Conservation (phyloP, 73 alveolate species). For the Diophrys appendiculata region DNA sequence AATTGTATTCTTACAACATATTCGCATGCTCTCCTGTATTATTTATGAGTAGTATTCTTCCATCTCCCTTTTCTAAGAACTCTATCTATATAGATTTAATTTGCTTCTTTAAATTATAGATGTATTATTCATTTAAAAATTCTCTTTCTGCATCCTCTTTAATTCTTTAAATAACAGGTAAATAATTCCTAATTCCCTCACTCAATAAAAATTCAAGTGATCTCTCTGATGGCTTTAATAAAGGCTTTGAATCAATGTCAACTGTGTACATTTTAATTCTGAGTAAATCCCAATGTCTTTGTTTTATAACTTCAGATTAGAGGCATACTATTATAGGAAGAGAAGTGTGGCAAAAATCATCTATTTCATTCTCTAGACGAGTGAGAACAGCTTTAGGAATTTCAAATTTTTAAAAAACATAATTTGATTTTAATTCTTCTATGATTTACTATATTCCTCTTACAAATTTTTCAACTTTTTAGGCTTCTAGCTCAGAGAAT, state of each 20-base stretch:
- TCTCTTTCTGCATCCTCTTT: constrained; percentile 52
- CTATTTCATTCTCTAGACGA: constrained; percentile 15
- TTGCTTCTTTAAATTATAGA: constrained; percentile 2
- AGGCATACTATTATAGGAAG: constrained; percentile 33
- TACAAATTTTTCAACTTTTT: constrained; percentile 12
- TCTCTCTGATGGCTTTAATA: constrained; percentile 15
- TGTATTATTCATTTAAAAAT: constrained; percentile 34
- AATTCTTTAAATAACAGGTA: constrained; percentile 16
- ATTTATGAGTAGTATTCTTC: constrained; percentile 16
- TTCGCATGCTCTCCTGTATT: constrained; percentile 18
- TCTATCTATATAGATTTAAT: constrained; percentile 10
- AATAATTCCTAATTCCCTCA: constrained; percentile 2
- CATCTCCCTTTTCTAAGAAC: constrained; percentile 14
- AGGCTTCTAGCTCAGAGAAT: constrained; percentile 15
- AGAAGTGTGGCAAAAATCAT: constrained; percentile 24
- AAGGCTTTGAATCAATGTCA: background rate
- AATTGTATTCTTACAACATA: constrained; percentile 17
- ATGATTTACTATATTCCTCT: background rate
- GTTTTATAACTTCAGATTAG: constrained; percentile 19
- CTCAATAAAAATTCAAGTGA: constrained; percentile 22
- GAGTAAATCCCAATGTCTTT: constrained; percentile 45
- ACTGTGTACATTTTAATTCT: constrained; percentile 13
- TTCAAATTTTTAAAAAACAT: constrained; percentile 1
- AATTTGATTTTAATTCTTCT: background rate
- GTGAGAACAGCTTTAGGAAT: constrained; percentile 26